Base-by-base conservation (phyloP, 345 rosid genomes). In the Passiflora organensis region DNA sequence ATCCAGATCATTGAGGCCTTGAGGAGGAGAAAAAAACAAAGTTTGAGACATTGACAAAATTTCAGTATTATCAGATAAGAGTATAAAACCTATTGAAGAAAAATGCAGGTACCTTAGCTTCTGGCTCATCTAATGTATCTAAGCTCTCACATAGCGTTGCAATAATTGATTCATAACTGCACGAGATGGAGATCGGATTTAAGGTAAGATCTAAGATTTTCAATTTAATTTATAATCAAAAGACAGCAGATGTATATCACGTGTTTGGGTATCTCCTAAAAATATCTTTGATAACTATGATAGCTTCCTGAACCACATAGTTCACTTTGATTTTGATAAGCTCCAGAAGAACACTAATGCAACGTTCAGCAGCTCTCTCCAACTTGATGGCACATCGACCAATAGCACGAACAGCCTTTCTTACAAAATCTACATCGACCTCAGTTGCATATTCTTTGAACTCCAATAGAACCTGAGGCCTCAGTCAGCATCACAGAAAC, bases 1-100 rank as follows among this genome's bases (percentile, higher is more conserved):
- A 94, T 94, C 99, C 99, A 94, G 68, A 94, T 89, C 99, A 94
- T 94, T 55, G 99, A 94, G 50, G 99, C 96, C 99, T 94, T 74
- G 11, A 47, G 36, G 47, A 20, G 48, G 49, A 56, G 56, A 69
- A 51, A 5, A 44, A 21, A 19, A 39, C n/a, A n/a, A n/a, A 32
- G 53, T 34, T 41, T 6, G 39, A 38, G 38, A 18, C 41, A 18
- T 54, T 6, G 59, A 17, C 19, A 15, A 43, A 17, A 39, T 54
- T 58, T 28, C 34, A 28, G 8, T 28, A 28, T 28, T 28, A 8
- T 28, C 34, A 28, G 34, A 28, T 28, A 51, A n/a, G 56, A 55
- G 25, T 34, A 46, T 15, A 60, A 64, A 39, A 43, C 56, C n/a
- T n/a, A n/a, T 8, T 42, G 18, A 48, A 28, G 17, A 32, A 38